Conservation (phyloP, 2,329 filamentous ascomycete genomes). For the Tolypocladium sp. region DNA sequence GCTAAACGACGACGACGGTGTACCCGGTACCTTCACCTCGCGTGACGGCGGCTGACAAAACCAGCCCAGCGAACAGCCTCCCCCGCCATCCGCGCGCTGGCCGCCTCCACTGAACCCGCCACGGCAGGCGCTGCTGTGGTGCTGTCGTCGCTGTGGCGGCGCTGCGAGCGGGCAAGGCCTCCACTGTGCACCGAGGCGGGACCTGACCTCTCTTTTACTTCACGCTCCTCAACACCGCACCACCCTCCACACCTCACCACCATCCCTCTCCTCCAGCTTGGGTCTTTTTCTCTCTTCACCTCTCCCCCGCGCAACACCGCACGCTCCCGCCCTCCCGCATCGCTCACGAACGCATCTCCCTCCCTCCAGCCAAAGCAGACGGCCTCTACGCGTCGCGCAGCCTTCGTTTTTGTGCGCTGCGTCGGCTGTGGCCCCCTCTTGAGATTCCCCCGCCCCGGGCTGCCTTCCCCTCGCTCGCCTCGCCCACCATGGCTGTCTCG, state of each 20-base stretch:
- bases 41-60: neutral
- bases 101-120: neutral
- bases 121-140: neutral
- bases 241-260: neutral
- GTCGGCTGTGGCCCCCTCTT: conserved; percentile 10
- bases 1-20: neutral
- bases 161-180: neutral
- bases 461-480: conserved; percentile 22
- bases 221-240: conserved; percentile 3
- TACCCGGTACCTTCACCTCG: neutral
- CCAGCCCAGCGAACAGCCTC: neutral
- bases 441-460: conserved; percentile 15
- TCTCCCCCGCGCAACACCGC: neutral
- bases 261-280: conserved; percentile 1
- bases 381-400: conserved; percentile 12
- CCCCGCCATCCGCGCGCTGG: neutral
- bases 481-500: conserved; percentile 52
- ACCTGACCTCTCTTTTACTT: conserved; percentile 3
- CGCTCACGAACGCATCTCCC: neutral
- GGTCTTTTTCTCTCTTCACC: neutral
- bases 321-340: neutral
- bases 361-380: conserved; percentile 1
- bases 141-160: neutral
- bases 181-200: neutral
- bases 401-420: conserved; percentile 14